Evolutionary conservation across 2,329 filamentous ascomycete species (phyloP), one percentile per base, ranked within the genome.

Genomic region (Curvularia eragrostidis): DNA sequence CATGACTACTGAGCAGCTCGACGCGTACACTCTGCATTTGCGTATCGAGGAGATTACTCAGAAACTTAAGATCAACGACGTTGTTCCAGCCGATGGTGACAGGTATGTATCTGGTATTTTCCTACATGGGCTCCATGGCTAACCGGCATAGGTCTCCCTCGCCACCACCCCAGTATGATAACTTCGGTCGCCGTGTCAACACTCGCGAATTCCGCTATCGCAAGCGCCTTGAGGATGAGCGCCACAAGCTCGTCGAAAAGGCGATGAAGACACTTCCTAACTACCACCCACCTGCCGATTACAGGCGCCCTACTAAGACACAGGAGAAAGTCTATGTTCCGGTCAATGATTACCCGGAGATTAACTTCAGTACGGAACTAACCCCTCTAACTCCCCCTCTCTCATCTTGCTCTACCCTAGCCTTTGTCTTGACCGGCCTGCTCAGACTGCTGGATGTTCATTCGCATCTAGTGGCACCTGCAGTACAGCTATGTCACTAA

Each of bases 291-390:
- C 95, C 95, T 58, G 91, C 94, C 85, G 95, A 99, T 79, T 99
- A 99, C 80, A 92, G 95, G 79, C 91, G 95, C 74, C 95, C 95
- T 63, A 98, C 94, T 79, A 99, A 99, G 90, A 99, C 95, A 77
- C 95, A 99, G 82, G 95, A 99, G 86, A 99, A 99, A 86, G 96
- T 99, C 90, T 99, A 99, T 79, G 95, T 99, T 80, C 95, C 95
- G 79, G 95, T 99, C 84, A 99, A 99, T 87, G 95, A 99, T 82
- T 99, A 99, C 80, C 95, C 95, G 85, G 95, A 99, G 82, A 98
- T 99, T 89, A 99, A 99, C 90, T 99, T 99, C 92, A 99, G 95
- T 99, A 97, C 94, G 94, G 94, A 95, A 93, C 89, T 93, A 97
- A 97, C 97, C 92, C 93, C 92, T 93, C 88, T 74, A 74, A 74